Percentiles rank a stretch among this genome's conserved stretches.
Evolutionary conservation across 495 filamentous ascomycete genomes (phyloP).

Genomic region (Hypoxylon fuscum): DNA sequence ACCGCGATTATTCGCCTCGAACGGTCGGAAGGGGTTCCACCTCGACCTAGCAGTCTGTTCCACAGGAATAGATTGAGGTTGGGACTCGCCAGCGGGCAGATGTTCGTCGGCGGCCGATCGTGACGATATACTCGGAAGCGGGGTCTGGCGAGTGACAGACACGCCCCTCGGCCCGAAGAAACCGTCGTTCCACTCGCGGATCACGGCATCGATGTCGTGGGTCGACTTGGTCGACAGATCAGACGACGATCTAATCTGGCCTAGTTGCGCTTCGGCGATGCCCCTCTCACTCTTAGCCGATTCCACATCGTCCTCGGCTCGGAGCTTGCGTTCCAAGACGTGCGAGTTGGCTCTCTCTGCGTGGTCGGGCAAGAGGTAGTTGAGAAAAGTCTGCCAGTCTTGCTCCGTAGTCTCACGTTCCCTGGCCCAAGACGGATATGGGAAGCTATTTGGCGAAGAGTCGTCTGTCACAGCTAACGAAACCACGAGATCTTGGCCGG

Average conservation of each 20-base stretch:
- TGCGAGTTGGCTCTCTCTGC: conserved; percentile 43
- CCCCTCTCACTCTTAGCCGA: conserved; percentile 28
- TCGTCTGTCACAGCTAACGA: conserved; percentile 31
- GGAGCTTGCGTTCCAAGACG: conserved; percentile 49
- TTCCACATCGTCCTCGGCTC: conserved; percentile 38
- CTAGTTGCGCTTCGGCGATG: conserved; percentile 49
- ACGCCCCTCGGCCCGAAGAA: conserved; percentile 57
- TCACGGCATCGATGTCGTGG: conserved; percentile 44
- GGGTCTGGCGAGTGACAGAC: conserved; percentile 10
- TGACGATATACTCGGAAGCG: conserved; percentile 1
- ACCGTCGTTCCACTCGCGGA: conserved; percentile 61
- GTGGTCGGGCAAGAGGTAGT: conserved; percentile 51
- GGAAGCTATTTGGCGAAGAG: conserved; percentile 44
- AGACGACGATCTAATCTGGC: conserved; percentile 35
- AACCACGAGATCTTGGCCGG: conserved; percentile 29
- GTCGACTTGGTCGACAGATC: conserved; percentile 7
- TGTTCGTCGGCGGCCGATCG: neutral
- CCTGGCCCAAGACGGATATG: conserved; percentile 42
- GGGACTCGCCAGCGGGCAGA: neutral
- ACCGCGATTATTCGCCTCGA: conserved; percentile 23
- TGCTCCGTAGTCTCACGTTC: conserved; percentile 50
- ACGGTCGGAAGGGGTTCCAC: conserved; percentile 38
- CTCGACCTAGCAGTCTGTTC: conserved; percentile 22
- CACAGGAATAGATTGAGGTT: conserved; percentile 16
- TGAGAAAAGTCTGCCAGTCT: conserved; percentile 63